phyloP scores from a whole-genome alignment of 2,329 filamentous ascomycete species.

The Colletotrichum plurivorum region DNA sequence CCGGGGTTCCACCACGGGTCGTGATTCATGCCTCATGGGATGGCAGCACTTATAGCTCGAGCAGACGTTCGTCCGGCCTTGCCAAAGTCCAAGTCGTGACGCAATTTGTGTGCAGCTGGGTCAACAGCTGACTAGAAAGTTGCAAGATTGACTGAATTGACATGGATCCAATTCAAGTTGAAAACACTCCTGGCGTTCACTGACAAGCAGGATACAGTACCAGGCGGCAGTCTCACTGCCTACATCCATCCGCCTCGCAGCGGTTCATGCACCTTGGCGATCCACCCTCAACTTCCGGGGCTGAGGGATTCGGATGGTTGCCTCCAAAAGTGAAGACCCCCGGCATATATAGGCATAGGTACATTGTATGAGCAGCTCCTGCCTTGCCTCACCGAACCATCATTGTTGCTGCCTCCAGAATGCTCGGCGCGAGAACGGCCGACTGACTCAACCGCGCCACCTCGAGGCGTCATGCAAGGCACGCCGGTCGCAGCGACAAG shows the following conservation, averaged over 20 bases:
- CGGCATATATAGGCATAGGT: background rate
- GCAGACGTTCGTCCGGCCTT: conserved; percentile 26
- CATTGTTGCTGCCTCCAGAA: conserved; percentile 5
- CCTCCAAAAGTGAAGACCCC: background rate
- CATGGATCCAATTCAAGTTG: background rate
- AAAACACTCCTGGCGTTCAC: background rate
- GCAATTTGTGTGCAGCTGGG: conserved; percentile 25
- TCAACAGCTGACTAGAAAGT: conserved; percentile 34
- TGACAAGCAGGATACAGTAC: background rate
- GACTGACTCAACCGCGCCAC: conserved; percentile 40
- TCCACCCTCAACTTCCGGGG: conserved; percentile 2
- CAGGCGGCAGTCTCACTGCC: background rate
- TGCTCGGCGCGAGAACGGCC: conserved; percentile 17
- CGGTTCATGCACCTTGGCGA: conserved; percentile 37
- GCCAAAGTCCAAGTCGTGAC: conserved; percentile 35
- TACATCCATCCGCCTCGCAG: conserved; percentile 25
- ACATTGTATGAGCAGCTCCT: background rate
- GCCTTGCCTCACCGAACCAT: background rate
- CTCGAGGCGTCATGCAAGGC: conserved; percentile 45
- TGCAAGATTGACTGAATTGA: background rate
- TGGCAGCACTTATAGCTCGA: conserved; percentile 28
- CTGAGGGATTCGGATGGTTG: conserved; percentile 2
- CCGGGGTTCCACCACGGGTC: conserved; percentile 17
- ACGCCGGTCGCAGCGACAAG: conserved; percentile 31
- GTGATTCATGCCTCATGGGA: conserved; percentile 38